Base-by-base conservation (phyloP, 164 flowering plant species). In the Euptelea pleiosperma region DNA sequence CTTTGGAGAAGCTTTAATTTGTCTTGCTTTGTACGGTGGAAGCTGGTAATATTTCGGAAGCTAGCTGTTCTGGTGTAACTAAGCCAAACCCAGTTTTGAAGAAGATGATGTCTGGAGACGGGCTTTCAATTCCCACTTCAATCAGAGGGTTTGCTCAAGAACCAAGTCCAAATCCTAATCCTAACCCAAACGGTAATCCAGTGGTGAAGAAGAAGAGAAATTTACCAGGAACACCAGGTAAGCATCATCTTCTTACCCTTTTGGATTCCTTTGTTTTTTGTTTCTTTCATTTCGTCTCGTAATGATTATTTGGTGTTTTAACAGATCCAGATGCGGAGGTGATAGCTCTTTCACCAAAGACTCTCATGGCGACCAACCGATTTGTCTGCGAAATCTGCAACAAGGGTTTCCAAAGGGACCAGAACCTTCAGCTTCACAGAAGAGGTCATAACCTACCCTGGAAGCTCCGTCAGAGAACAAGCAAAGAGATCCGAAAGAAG, bases 351-450 rank as follows among this genome's bases (percentile, higher is more conserved):
- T 85, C 91, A 0, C 91, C 91, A 0, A 83, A 70, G 43, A 77
- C 86, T 5, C 72, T 85, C 7, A 81, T 85, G 88, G 88, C 91
- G 1, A 85, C 88, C 2, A 85, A 85, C 69, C 35, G 85, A 55
- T 85, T 85, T 70, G 19, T 85, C 0, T 84, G 90, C 41, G 90
- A 84, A 62, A 71, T 82, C 55, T 84, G 91, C 77, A 85, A 79
- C 81, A 85, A 84, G 68, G 90, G 90, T 33, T 85, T 85, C 49
- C 91, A 85, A 65, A 78, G 92, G 55, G 92, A 85, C 69, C 92
- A 86, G 72, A 86, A 85, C 60, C 62, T 82, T 35, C 87, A 82
- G 62, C 80, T 82, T 43, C 88, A 83, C 58, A 57, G 88, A 21
- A 66, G 88, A 44, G 85, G 88, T 1, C 88, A 83, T 69, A 83